Base-by-base conservation (phyloP, 2,329 filamentous ascomycete genomes). In the Sporothrix schenckii region DNA sequence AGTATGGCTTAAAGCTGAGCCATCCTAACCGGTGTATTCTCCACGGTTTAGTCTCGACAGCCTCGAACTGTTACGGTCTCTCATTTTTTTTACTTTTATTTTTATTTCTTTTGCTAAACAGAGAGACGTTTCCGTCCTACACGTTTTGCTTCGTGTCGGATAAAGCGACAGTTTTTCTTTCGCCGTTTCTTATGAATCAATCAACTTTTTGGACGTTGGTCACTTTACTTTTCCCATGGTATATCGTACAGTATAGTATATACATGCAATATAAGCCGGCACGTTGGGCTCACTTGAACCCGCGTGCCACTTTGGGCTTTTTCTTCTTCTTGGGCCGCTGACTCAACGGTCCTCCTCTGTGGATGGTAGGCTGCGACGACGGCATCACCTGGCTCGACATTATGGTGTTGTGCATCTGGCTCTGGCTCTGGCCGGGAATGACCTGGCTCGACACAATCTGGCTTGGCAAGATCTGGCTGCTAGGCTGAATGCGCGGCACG, bases 251-350 rank as follows among this genome's bases (percentile, higher is more conserved):
- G 11, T 39, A 58, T 58, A 2, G 41, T 4, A 44, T 16, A 53
- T 4, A 39, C 9, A 39, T 34, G 27, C 24, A 44, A 16, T 27
- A n/a, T 30, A 41, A 60, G 9, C 14, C 41, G 9, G n/a, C 34
- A 10, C 13, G 1, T 11, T 10, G 10, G 21, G 10, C 13, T 50
- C 68, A 74, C 73, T 79, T 79, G 70, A 84, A 83, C 0, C 81
- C 81, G 11, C 78, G 79, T 75, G 78, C 81, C 75, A 79, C 81
- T 77, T 82, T 83, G 19, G 73, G 71, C 75, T 83, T 84, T 77
- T 83, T 83, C 68, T 77, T 79, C 72, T 83, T 84, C 68, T 77
- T 80, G 71, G 74, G 70, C 49, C 75, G 60, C 69, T 83, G 78
- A 68, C 69, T 11, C 2, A 67, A 68, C 1, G 52, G n/a, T 3